Evolutionary conservation across 2,329 filamentous ascomycete species (phyloP), one percentile per base, ranked within the genome.

Genomic region (Botrytis fabae): DNA sequence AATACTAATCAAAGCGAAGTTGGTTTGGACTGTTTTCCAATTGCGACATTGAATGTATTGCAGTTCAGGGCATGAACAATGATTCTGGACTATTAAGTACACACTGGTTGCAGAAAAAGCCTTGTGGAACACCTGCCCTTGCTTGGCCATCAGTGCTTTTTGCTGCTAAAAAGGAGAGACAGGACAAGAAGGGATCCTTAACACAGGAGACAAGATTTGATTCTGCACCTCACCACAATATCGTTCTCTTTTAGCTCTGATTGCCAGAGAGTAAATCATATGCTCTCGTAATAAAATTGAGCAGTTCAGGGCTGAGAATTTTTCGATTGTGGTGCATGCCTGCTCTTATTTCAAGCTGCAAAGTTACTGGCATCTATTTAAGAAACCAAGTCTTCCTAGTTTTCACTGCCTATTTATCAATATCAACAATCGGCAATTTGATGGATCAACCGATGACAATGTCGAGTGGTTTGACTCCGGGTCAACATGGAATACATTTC

Each of bases 71-170:
- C 46, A 8, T 22, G 46, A 25, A 48, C 8, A 59, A 22, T 35
- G 35, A 20, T 35, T 59, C 2, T 3, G 18, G 20, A 35, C 18
- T 22, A 22, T 18, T 35, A 35, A 35, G 9, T 35, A 35, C 9
- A 20, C 57, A 35, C 2, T 12, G 10, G 2, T 9, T 22, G 10
- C 4, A 40, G 10, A 40, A 38, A 5, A n/a, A 16, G 12, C 22
- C 35, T 0, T 3, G 2, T 61, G 20, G 22, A 16, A 16, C 2
- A n/a, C 3, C 12, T 38, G 22, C 5, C 8, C 32, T 1, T n/a
- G 9, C 10, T 38, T 61, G 6, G 1, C 25, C 25, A 16, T 28
- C 22, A 14, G 7, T 61, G 1, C 6, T 5, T n/a, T 16, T 8
- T 40, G 0, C 35, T n/a, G 25, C 38, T 16, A 22, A 38, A 3